Evolutionary conservation across 2,329 filamentous ascomycete genomes (phyloP).

Genomic region (Pseudogymnoascus sp.): DNA sequence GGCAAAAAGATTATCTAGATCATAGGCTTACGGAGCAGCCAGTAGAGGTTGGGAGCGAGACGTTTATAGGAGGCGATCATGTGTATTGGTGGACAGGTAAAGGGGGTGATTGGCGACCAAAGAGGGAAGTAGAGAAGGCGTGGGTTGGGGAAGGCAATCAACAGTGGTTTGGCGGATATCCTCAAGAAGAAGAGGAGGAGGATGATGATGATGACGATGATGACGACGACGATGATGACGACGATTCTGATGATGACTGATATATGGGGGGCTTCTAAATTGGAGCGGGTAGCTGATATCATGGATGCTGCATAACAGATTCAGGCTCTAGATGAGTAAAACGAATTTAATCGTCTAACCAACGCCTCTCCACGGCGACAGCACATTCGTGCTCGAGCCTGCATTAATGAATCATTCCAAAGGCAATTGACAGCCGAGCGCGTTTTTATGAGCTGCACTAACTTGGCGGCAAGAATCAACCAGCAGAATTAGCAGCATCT

Average conservation of each 20-base stretch:
- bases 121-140: background rate
- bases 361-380: background rate
- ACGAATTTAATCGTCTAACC: background rate
- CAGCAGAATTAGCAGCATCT: too few species aligned
- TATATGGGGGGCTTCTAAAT: background rate
- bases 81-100: slow-evolving; percentile 3
- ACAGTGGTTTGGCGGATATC: background rate
- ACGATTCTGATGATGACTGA: background rate
- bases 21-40: slow-evolving; percentile 1
- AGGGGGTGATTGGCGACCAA: background rate
- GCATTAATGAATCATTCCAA: too few species aligned
- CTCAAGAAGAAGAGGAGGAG: background rate
- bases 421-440: too few species aligned
- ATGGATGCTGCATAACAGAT: background rate
- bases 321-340: background rate
- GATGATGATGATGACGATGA: background rate
- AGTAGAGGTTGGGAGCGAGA: background rate
- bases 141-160: slow-evolving; percentile 3
- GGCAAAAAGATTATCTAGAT: background rate
- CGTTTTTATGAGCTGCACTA: too few species aligned
- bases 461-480: too few species aligned
- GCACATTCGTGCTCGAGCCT: background rate
- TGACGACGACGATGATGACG: background rate
- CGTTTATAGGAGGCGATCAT: background rate
- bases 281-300: background rate